These are phyloP conservation scores for Vararia minispora DNA, from an alignment of 768 basidiomycete species.

Conservation along the genomic window DNA sequence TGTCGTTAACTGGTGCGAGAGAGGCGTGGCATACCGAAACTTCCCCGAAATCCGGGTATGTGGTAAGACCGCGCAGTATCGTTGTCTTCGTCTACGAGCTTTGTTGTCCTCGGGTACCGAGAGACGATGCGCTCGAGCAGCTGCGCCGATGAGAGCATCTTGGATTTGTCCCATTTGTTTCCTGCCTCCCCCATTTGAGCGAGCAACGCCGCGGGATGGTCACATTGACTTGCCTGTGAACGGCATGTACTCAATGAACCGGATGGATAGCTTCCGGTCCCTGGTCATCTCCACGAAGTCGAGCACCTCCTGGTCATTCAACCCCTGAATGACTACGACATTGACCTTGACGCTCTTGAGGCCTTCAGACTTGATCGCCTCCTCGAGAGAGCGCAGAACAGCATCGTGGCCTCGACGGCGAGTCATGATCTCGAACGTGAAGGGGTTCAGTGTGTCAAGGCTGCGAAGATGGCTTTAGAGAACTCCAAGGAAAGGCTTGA, in stretches of 20 bases:
- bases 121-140: conserved; percentile 40
- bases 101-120: conserved; percentile 38
- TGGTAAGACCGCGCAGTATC: conserved; percentile 77
- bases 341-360: conserved; percentile 68
- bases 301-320: conserved; percentile 73
- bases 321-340: conserved; percentile 68
- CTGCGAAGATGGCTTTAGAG: conserved; percentile 23
- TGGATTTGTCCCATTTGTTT: conserved; percentile 74
- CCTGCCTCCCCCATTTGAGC: too few relatives aligned
- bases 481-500: background rate
- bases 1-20: too few relatives aligned
- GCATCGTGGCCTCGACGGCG: conserved; percentile 67
- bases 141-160: conserved; percentile 70
- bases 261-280: conserved; percentile 49
- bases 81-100: conserved; percentile 55
- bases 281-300: conserved; percentile 74
- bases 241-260: conserved; percentile 94
- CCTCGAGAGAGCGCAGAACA: conserved; percentile 55
- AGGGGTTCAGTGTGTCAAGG: conserved; percentile 75
- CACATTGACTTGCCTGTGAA: conserved; percentile 52
- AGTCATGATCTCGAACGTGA: conserved; percentile 84
- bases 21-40: too few relatives aligned
- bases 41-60: conserved; percentile 60
- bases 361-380: conserved; percentile 41
- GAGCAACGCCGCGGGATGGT: too few relatives aligned